Base-by-base conservation (phyloP, 805 yeast species). In the Saccharomycopsis sp. region DNA sequence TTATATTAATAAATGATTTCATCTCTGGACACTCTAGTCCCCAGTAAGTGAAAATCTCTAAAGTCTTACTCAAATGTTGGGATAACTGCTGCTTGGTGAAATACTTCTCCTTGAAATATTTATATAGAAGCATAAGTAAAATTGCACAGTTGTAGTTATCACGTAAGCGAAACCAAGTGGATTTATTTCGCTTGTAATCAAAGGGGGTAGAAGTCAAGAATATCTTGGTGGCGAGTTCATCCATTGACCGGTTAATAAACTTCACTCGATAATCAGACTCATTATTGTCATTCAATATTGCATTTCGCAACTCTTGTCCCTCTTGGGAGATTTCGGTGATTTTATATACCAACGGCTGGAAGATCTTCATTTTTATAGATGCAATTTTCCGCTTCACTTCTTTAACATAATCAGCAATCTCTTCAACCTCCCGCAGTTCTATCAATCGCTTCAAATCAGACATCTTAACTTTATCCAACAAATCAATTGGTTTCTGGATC, bases 11-110 rank as follows among this genome's bases (percentile, higher is more conserved):
- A n/a, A n/a, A n/a, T n/a, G n/a, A 9, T 14, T 16, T 34, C 13
- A 39, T 24, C 22, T 39, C 42, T 6, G 42, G 42, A 19, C 42
- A 39, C 35, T 39, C 42, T 5, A 19, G n/a, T 17, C 11, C 20
- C 42, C 42, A 39, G 19, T 21, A 39, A n/a, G n/a, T 26, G 42
- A 39, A 39, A 13, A 20, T 39, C 14, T 7, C 9, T 8, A 14
- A 17, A 8, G 14, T 21, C 9, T 27, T 14, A 7, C 20, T 31
- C 17, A 31, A 14, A 20, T 31, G 17, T 9, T 31, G 14, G 19
- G 17, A 8, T 20, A 31, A 31, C 7, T 14, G 9, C 11, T 17
- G 9, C 11, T 9, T 14, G 11, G 9, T 5, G 19, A 31, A 31
- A 9, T 14, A 31, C 5, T 14, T 17, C 8, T 31, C 19, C 19